Base-by-base conservation (phyloP, 192 early-diverging fungal genomes). In the Obelidium mucronatum region DNA sequence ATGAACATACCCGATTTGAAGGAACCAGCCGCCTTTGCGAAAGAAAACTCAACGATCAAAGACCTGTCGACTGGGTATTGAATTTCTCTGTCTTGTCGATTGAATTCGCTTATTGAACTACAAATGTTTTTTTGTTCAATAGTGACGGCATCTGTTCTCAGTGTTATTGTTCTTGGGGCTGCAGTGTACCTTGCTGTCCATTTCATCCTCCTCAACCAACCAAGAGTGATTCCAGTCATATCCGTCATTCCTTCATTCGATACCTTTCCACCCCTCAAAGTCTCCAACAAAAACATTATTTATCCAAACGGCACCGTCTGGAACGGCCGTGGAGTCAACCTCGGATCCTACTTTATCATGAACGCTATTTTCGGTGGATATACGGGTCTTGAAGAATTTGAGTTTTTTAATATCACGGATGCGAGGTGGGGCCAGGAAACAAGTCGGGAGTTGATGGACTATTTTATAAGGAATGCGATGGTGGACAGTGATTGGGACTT, bases 161-260 rank as follows among this genome's bases (percentile, higher is more conserved):
- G 63, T 40, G 34, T 65, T 37, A 28, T 65, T 11, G 4, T 65
- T 37, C 63, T 65, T 11, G 63, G 30, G 15, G 35, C 26, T 37
- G 19, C 63, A 28, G 63, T 33, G 5, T 65, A 37, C 33, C 63
- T 65, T 39, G 63, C 63, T 15, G 26, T 36, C 13, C 63, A 65
- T 37, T 65, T 65, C 33, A 33, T 65, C 39, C 33, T 39, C n/a
- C 13, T 65, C 8, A 65, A 17, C 8, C 63, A 37, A 40, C 63
- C 63, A 15, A 8, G 48, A 8, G 48, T n/a, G n/a, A n/a, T n/a
- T n/a, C n/a, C n/a, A n/a, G n/a, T n/a, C n/a, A 22, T 51, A 8
- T 13, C 22, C 11, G n/a, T n/a, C n/a, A n/a, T n/a, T n/a, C n/a
- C n/a, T n/a, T n/a, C 51, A 13, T 52, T 52, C 15, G 51, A 52